These are phyloP conservation scores for Pseudoscleropodium purum DNA, from an alignment of 225 moss, liverwort and hornwort species.

Conservation along the genomic window DNA sequence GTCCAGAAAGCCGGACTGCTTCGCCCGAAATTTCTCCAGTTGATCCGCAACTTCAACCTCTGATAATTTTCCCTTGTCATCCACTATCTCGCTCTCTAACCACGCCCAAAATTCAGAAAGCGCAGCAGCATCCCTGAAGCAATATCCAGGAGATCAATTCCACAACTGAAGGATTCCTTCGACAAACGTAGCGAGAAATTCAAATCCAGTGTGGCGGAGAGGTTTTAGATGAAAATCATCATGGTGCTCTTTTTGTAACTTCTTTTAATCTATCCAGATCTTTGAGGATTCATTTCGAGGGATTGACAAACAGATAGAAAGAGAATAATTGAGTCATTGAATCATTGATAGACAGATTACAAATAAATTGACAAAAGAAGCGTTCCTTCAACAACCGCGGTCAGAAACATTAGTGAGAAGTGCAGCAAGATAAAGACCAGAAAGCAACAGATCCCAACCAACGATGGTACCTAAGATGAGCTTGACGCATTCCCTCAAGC, in stretches of 20 bases:
- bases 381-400: not conserved
- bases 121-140: conserved; percentile 86
- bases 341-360: not conserved
- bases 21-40: conserved; percentile 81
- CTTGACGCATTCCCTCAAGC: conserved; percentile 99
- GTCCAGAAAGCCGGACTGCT: conserved; percentile 86
- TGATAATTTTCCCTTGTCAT: conserved; percentile 48
- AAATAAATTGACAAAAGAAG: not conserved
- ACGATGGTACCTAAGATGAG: conserved; percentile 70
- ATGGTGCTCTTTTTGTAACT: not conserved
- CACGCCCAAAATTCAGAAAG: conserved; percentile 81
- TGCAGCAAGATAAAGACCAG: not conserved
- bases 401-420: not conserved
- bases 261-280: not conserved
- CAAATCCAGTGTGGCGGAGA: not conserved
- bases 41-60: conserved; percentile 88
- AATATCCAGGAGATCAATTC: not conserved
- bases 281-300: not conserved
- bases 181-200: not conserved
- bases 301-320: not conserved
- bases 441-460: not conserved
- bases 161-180: not conserved
- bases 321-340: not conserved
- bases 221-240: not conserved
- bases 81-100: conserved; percentile 69